Conservation (phyloP, 352 stramenopile species). For the Halophytophthora batemanensis region DNA sequence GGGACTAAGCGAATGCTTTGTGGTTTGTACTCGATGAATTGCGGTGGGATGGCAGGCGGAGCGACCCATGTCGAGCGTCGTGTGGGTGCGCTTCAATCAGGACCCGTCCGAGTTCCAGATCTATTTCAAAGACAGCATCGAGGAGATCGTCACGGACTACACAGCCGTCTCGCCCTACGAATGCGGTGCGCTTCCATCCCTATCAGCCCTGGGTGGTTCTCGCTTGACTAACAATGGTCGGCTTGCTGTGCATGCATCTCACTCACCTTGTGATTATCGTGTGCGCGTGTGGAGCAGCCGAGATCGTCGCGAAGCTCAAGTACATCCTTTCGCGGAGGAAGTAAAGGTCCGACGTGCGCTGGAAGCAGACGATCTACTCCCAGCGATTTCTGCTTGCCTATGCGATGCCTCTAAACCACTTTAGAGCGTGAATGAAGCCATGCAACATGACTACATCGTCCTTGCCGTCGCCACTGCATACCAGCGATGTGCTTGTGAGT, state of each 20-base stretch:
- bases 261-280: slow-evolving; percentile 3
- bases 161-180: slow-evolving; percentile 88
- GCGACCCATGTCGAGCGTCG: slow-evolving; percentile 80
- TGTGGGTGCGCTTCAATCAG: slow-evolving; percentile 84
- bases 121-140: slow-evolving; percentile 86
- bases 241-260: slow-evolving; percentile 5
- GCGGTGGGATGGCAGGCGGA: slow-evolving; percentile 46
- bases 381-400: too few species aligned
- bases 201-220: too few species aligned
- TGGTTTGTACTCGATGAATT: slow-evolving; percentile 5
- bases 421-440: neutral
- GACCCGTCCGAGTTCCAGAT: slow-evolving; percentile 87
- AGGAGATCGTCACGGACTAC: slow-evolving; percentile 88
- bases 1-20: neutral
- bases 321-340: slow-evolving; percentile 87
- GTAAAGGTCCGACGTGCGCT: slow-evolving; percentile 17
- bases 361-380: neutral
- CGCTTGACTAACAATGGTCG: neutral
- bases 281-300: slow-evolving; percentile 37
- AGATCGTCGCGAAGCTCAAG: slow-evolving; percentile 90
- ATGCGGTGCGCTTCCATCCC: slow-evolving; percentile 79
- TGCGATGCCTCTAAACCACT: too few species aligned
- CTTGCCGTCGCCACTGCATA: too few species aligned
- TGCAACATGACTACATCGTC: too few species aligned
- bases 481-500: too few species aligned